Base-by-base conservation (phyloP, 2,329 filamentous ascomycete species). In the Phyllosticta paracitricarpa region DNA sequence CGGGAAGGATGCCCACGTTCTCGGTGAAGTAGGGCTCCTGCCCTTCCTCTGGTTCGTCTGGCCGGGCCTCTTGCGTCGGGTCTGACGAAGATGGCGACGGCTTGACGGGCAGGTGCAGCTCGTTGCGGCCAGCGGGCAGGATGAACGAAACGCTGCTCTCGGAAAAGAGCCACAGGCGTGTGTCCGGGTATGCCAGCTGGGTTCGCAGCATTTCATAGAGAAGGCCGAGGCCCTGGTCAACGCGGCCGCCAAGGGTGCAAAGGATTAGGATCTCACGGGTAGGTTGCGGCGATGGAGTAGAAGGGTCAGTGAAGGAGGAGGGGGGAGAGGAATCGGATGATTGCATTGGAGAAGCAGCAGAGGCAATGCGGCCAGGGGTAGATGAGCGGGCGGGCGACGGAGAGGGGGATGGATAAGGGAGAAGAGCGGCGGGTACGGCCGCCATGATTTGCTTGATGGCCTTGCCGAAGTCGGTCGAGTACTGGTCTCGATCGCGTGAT, bases 381-480 rank as follows among this genome's bases (percentile, higher is more conserved):
- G 53, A 62, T 58, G 25, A 52, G 64, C 33, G 40, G 48, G 52
- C 26, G 22, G 19, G 33, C 7, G 24, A 28, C 26, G 64, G 66
- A 57, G 72, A 69, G 4, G 57, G 67, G 19, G 57, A 51, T 30
- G 9, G 57, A 17, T 12, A 54, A 14, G 9, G 9, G 22, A 25
- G n/a, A 7, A 5, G 56, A 81, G 81, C 17, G 61, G 63, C 17
- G 59, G 60, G 33, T 63, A 64, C 25, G 81, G 74, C 63, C 5
- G 67, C 66, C 8, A 66, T 66, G 81, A 87, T 65, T 74, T 79
- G 66, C 88, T 82, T 68, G 85, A 89, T 78, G n/a, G 71, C 74
- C 66, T 99, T 99, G 67, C 83, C 86, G 68, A 97, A 96, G 73
- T 99, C 94, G 28, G 94, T 96, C 22, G 87, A 88, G 67, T 95